Base-by-base conservation (phyloP, 495 filamentous ascomycete genomes). In the Penicillium desertorum region DNA sequence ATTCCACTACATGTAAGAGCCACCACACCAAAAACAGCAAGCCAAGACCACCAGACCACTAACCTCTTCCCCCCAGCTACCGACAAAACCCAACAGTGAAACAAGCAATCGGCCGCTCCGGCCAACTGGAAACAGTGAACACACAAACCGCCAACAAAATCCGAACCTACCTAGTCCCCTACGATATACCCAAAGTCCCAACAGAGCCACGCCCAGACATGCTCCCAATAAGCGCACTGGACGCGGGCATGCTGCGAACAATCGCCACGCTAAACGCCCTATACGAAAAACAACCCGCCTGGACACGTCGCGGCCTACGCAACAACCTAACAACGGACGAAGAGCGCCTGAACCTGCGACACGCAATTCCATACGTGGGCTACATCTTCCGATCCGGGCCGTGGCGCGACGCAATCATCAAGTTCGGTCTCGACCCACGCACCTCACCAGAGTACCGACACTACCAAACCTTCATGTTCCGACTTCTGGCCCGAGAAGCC, bases 321-420 rank as follows among this genome's bases (percentile, higher is more conserved):
- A 96, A 95, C 70, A 70, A 79, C 19, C 61, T 86, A 42, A 59
- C 60, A 44, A 66, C 62, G 14, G 54, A 67, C 42, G 75, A 89
- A 41, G 78, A 77, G 7, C 76, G 79, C 29, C 79, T 82, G 59
- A 64, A 81, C 11, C 76, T 91, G 23, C 83, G 86, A 64, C 71
- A 83, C 57, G 83, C 87, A 45, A 71, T 88, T 32, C 86, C 86
- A 56, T 90, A 95, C 61, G 83, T 89, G 1, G 92, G 87, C 8
- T 98, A 96, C 73, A 86, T 88, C 73, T 96, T 96, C 79, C 84
- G 84, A 46, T 87, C 86, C 6, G 94, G 94, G 1, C 94, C 94
- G 0, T 98, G 90, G 88, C 83, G 90, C 47, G 92, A 98, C 68
- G 85, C 89, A 14, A 81, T 96, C 55, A 81, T 97, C 57, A 82